A percentile compares a stretch with the other conserved stretches of the same genome.
Conservation (phyloP, 2,329 filamentous ascomycete species). For the Colletotrichum agaves region DNA sequence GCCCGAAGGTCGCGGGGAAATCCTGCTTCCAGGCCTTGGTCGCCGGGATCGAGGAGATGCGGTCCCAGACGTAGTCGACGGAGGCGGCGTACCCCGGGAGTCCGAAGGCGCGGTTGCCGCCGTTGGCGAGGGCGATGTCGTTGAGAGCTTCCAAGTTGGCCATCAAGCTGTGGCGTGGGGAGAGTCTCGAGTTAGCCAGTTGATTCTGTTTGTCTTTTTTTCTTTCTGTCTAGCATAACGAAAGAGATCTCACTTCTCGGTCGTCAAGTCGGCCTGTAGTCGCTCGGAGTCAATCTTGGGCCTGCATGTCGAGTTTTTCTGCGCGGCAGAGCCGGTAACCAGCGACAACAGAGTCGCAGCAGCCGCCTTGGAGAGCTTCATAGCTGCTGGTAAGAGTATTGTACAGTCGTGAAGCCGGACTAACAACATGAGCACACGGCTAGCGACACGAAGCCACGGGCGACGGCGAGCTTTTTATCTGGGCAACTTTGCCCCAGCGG, state of each 20-base stretch:
- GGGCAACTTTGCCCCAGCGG: background rate
- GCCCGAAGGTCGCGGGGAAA: constrained; percentile 51
- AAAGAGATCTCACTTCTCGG: constrained; percentile 33
- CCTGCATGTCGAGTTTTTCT: constrained; percentile 26
- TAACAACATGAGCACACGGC: too few relatives aligned
- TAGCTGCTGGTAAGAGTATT: background rate
- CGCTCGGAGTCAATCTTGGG: constrained; percentile 37
- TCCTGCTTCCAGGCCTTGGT: constrained; percentile 57
- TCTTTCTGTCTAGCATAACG: too few relatives aligned
- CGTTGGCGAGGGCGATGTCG: constrained; percentile 58
- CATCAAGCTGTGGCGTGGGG: constrained; percentile 50
- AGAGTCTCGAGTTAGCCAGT: constrained; percentile 4
- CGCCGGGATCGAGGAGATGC: constrained; percentile 52
- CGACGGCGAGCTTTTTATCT: background rate
- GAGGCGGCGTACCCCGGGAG: constrained; percentile 61
- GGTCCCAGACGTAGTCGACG: constrained; percentile 60
- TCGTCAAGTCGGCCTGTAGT: constrained; percentile 36
- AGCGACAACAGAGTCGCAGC: constrained; percentile 33
- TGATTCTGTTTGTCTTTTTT: too few relatives aligned
- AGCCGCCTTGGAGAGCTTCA: constrained; percentile 34
- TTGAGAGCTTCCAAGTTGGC: constrained; percentile 58
- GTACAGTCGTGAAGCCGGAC: background rate
- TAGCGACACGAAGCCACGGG: background rate
- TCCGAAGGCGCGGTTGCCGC: constrained; percentile 64
- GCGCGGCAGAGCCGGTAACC: constrained; percentile 8